Evolutionary conservation across 2,329 filamentous ascomycete species (phyloP).

Genomic region (Didymella lethalis): DNA sequence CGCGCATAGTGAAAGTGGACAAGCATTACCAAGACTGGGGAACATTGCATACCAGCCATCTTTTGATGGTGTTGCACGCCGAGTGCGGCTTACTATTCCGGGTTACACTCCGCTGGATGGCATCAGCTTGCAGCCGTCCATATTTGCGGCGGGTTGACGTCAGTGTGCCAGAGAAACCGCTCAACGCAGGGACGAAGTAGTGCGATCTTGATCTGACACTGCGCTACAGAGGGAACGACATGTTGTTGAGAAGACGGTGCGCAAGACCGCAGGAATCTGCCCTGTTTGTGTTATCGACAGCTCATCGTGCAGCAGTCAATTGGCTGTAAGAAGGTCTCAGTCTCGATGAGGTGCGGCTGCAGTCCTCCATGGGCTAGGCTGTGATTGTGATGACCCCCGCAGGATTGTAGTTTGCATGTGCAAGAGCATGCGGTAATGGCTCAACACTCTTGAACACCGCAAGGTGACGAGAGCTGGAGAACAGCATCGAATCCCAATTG

Average conservation of each 20-base stretch:
- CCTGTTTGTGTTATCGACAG: constrained; percentile 8
- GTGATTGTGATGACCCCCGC: neutral
- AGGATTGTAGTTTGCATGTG: constrained; percentile 9
- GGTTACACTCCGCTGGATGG: constrained; percentile 9
- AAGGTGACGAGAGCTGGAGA: neutral
- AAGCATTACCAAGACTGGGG: constrained; percentile 19
- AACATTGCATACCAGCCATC: constrained; percentile 7
- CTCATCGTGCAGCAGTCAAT: constrained; percentile 18
- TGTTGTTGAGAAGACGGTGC: constrained; percentile 26
- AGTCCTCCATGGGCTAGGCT: constrained; percentile 5
- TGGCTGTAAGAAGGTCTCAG: constrained; percentile 1
- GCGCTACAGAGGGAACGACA: constrained; percentile 18
- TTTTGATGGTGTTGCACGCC: constrained; percentile 11
- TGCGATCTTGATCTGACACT: constrained; percentile 19
- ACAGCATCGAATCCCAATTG: neutral
- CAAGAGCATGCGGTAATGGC: constrained; percentile 17
- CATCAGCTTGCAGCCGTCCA: constrained; percentile 19
- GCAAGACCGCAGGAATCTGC: constrained; percentile 2
- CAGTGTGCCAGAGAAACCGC: constrained; percentile 16
- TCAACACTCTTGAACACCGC: constrained; percentile 8
- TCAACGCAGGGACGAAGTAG: constrained; percentile 24
- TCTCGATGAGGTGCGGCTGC: constrained; percentile 2
- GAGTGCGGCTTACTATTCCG: constrained; percentile 2
- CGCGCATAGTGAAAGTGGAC: constrained; percentile 15
- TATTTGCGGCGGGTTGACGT: constrained; percentile 28